A percentile compares a stretch with the other conserved stretches of the same genome.
phyloP scores from a whole-genome alignment of 208 protist species.

The Acanthamoeba healyi region DNA sequence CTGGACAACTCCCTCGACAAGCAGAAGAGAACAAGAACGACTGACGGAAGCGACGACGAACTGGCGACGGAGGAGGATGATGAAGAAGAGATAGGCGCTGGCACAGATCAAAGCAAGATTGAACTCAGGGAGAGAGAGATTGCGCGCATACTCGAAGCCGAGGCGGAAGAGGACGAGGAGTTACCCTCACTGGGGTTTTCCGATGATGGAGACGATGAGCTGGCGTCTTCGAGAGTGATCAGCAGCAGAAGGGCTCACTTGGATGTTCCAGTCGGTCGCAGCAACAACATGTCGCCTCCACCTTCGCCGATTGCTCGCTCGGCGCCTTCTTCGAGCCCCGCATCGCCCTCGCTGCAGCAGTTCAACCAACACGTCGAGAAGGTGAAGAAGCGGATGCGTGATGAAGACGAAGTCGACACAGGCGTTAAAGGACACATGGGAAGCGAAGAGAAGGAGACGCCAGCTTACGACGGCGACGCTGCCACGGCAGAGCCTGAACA shows the following conservation, averaged over 20 bases:
- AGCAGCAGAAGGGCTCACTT: not conserved
- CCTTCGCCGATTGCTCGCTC: constrained; percentile 1
- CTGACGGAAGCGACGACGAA: not conserved
- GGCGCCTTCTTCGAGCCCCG: not conserved
- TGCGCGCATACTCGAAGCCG: not conserved
- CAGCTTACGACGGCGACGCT: not conserved
- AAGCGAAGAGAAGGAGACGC: not conserved
- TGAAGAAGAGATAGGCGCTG: not conserved
- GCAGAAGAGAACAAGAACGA: not conserved
- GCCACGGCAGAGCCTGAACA: not conserved
- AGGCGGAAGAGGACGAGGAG: not conserved
- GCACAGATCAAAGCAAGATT: no score
- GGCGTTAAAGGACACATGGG: not conserved
- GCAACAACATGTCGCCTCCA: constrained; percentile 27
- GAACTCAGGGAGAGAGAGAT: not conserved
- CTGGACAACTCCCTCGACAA: not conserved
- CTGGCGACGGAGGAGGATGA: not conserved
- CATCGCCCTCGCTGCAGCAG: constrained; percentile 12
- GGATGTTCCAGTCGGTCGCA: not conserved
- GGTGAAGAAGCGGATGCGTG: constrained; percentile 23
- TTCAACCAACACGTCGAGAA: constrained; percentile 43
- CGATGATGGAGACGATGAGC: not conserved
- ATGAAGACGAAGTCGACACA: constrained; percentile 50
- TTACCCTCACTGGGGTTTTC: not conserved
- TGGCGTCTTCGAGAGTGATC: not conserved